Conservation (phyloP, 768 basidiomycete genomes). For the Cantharellus cinnabarinus region DNA sequence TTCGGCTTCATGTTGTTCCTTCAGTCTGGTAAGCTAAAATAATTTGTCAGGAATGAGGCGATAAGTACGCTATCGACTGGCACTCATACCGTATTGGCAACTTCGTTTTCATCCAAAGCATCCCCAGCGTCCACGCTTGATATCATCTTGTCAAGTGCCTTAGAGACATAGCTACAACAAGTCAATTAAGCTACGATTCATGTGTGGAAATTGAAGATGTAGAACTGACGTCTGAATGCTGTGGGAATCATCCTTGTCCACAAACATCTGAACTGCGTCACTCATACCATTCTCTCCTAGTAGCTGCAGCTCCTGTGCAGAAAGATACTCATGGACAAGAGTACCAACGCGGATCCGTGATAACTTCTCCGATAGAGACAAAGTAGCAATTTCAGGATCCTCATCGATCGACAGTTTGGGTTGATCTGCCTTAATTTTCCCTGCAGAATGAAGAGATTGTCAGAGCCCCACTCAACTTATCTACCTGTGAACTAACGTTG, state of each 20-base stretch:
- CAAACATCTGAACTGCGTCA: conserved; percentile 85
- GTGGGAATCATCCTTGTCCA: conserved; percentile 92
- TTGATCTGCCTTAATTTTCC: conserved; percentile 37
- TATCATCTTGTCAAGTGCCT: conserved; percentile 38
- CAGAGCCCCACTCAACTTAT: background rate
- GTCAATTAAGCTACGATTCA: background rate
- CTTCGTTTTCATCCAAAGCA: conserved; percentile 47
- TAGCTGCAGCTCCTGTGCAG: conserved; percentile 82
- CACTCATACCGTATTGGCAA: conserved; percentile 49
- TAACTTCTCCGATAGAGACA: conserved; percentile 50
- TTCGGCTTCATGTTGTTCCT: conserved; percentile 26
- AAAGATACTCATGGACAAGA: conserved; percentile 78
- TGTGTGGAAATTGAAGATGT: background rate
- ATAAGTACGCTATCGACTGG: background rate
- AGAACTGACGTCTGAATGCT: conserved; percentile 63
- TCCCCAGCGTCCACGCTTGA: conserved; percentile 45
- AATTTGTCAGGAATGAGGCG: background rate
- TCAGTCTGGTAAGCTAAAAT: conserved; percentile 39
- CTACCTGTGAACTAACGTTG: background rate
- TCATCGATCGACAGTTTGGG: conserved; percentile 61
- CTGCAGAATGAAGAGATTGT: background rate
- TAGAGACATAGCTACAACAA: conserved; percentile 40
- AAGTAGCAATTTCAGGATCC: conserved; percentile 27
- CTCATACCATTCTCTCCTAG: conserved; percentile 80
- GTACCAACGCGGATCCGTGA: conserved; percentile 69